Evolutionary conservation across 257 asterid genomes (phyloP), one percentile per base, ranked within the genome.

Genomic region (Ballota nigra): DNA sequence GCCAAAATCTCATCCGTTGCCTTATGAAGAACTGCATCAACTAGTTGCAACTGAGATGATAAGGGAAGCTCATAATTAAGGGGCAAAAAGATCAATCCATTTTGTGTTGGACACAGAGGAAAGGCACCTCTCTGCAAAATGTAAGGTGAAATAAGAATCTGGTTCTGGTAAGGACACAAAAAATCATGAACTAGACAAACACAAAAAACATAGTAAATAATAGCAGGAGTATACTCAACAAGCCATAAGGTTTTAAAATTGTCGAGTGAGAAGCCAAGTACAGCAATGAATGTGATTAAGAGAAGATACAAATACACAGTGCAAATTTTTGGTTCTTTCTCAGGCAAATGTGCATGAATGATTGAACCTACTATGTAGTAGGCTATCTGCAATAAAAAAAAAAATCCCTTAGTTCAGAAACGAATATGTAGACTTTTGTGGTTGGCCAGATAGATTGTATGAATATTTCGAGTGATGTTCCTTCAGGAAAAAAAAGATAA

Each of bases 41-140:
- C 87, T 65, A 86, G 84, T 83, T 84, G 78, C 82, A 95, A 77
- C 85, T 95, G 99, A 79, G 87, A 71, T 73, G 87, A 43, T 66
- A 95, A 51, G 70, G 91, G 85, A 49, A 95, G 89, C 71, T 76
- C 92, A 79, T 79, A 88, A 61, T 72, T 84, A 29, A 95, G 84
- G 75, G 99, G 96, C 84, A 95, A 78, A 80, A 95, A 95, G 12
- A 86, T 86, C 81, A 95, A 77, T 9, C 98, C 97, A 33, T 87
- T 89, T 74, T 72, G 85, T 10, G 98, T 88, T 77, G 96, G 94
- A 56, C 73, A 41, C 81, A 86, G 40, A 22, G 99, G 98, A 77
- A 95, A 87, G 79, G 98, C 98, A 52, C 98, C 99, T 81, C 99
- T 92, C 98, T 95, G 95, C 86, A 82, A 76, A 76, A 82, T 24